phyloP scores from a whole-genome alignment of 495 filamentous ascomycete genomes.

The Tuber umbilicatum region DNA sequence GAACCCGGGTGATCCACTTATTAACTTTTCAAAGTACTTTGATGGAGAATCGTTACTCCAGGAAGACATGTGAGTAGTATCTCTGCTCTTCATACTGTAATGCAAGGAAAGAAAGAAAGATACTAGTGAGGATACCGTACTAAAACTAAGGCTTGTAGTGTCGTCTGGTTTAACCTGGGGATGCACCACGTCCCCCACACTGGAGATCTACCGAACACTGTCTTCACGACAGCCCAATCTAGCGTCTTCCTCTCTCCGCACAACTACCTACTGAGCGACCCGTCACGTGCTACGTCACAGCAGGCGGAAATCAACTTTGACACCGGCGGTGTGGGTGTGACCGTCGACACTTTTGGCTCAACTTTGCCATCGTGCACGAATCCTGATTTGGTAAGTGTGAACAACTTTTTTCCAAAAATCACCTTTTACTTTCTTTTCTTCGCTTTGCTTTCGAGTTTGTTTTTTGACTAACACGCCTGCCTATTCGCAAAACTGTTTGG shows the following conservation, averaged over 20 bases:
- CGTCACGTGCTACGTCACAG: constrained; percentile 36
- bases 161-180: constrained; percentile 53
- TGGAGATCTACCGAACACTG: constrained; percentile 52
- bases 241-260: constrained; percentile 48
- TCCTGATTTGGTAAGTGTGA: neutral
- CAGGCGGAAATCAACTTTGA: constrained; percentile 11
- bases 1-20: constrained; percentile 48
- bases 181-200: constrained; percentile 56
- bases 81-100: neutral
- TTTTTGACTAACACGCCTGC: neutral
- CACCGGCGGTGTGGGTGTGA: neutral
- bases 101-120: constrained; percentile 2
- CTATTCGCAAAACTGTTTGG: neutral
- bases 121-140: neutral
- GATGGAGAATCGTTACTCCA: constrained; percentile 51
- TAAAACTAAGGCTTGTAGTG: constrained; percentile 17
- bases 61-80: constrained; percentile 47
- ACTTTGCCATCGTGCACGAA: neutral
- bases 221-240: constrained; percentile 49
- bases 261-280: constrained; percentile 46
- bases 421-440: neutral
- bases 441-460: neutral
- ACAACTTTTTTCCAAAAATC: neutral
- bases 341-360: neutral
- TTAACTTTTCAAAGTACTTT: constrained; percentile 54